phyloP scores from a whole-genome alignment of 176 grass and related monocot genomes.

The Bothriochloa decipiens region DNA sequence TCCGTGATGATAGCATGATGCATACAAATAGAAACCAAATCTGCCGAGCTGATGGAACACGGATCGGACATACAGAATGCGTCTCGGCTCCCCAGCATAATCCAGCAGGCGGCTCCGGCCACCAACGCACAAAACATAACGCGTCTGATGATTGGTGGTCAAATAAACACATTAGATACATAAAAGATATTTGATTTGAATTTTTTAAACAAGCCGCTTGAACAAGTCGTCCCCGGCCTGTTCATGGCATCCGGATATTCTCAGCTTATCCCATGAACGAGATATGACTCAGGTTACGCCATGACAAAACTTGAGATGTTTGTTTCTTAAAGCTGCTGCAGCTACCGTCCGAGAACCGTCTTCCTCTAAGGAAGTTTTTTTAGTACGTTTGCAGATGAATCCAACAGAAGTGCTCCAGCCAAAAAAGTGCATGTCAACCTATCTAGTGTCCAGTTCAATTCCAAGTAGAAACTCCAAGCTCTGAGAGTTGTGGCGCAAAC shows the following conservation, averaged over 20 bases:
- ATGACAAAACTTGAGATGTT: constrained; percentile 8
- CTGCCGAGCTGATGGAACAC: neutral
- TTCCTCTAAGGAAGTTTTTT: neutral
- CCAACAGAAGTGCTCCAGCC: neutral
- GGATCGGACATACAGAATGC: neutral
- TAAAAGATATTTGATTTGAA: neutral
- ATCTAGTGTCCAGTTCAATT: neutral
- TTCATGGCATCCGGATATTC: constrained; percentile 35
- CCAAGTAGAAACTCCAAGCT: neutral
- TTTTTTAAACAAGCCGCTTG: constrained; percentile 5
- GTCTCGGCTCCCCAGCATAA: neutral
- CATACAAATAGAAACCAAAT: neutral
- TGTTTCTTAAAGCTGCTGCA: constrained; percentile 7
- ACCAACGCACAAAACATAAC: neutral
- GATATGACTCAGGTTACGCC: neutral
- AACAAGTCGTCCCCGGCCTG: constrained; percentile 10
- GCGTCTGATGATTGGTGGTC: neutral
- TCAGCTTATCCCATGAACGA: constrained; percentile 20
- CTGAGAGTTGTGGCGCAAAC: neutral
- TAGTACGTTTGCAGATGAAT: constrained; percentile 18
- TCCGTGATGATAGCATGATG: neutral
- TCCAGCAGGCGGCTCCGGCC: neutral
- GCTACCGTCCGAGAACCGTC: neutral
- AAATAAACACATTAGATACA: constrained; percentile 3
- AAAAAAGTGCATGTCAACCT: neutral